Evolutionary conservation across 2,329 filamentous ascomycete species (phyloP), one percentile per base, ranked within the genome.

Genomic region (Pseudomassariella vexata): DNA sequence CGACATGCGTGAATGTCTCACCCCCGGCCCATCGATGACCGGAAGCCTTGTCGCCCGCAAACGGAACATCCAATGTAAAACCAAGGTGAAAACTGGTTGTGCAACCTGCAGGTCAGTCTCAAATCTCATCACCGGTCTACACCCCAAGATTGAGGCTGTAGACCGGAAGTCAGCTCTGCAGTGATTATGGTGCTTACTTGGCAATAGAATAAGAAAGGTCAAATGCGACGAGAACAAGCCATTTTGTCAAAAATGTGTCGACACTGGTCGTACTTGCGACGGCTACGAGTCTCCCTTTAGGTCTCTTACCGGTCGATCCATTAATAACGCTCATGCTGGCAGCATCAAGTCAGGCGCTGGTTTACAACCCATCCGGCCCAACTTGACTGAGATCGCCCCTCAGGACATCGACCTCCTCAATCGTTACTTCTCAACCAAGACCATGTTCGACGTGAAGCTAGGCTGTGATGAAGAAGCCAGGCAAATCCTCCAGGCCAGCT

Each of bases 41-140:
- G 34, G 39, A 37, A 45, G 29, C 21, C 12, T 22, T 36, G 40
- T 41, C 23, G 28, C 40, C 32, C 40, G 42, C 28, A 55, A 52
- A 46, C 46, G 47, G 38, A 54, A 39, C 26, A 46, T 41, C 26
- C 16, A 45, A 46, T 23, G 37, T 39, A 45, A 42, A 44, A 41
- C 48, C 12, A 64, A 63, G 33, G 59, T 62, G 11, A 65, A 63
- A 37, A 64, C 59, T 10, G 62, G 60, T 28, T 65, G 62, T 45
- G 44, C 38, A 44, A 65, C 62, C 31, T 65, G 62, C 57, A 60
- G 60, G 62, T 64, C 14, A 53, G 57, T 55, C 33, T 15, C 29
- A 35, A 19, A 28, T 44, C 28, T 37, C 34, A 30, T 42, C 32
- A 18, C 28, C 21, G 26, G 22, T 44, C 30, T 38, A 43, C 32